A percentile compares a stretch with the other conserved stretches of the same genome.
These are phyloP conservation scores for Mollisiaceae sp. DNA, from an alignment of 2,329 filamentous ascomycete species.

Conservation along the genomic window DNA sequence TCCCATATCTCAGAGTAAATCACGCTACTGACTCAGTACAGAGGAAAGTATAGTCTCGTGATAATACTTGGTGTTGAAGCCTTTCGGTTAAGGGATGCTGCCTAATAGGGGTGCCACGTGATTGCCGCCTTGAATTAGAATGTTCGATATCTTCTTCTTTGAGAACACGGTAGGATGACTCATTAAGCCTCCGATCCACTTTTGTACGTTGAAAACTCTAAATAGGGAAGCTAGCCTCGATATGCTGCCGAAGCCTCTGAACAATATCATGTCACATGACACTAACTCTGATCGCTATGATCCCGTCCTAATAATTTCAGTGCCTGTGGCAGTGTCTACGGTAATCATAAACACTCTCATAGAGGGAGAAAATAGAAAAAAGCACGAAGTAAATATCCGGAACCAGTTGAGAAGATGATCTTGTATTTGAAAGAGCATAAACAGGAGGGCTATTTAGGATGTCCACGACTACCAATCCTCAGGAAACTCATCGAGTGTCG, in stretches of 20 bases:
- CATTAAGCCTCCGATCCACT: not conserved
- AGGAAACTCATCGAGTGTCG: too few relatives aligned
- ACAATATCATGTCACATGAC: not conserved
- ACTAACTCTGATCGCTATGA: too few relatives aligned
- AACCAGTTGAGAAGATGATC: too few relatives aligned
- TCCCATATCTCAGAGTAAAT: not conserved
- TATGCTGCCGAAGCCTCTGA: not conserved
- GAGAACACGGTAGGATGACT: not conserved
- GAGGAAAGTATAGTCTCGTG: not conserved
- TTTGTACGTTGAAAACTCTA: not conserved
- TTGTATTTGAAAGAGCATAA: too few relatives aligned
- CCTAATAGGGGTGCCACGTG: slow-evolving; percentile 4
- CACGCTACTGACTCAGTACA: not conserved
- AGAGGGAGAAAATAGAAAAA: too few relatives aligned
- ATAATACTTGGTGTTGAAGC: not conserved
- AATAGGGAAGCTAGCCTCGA: not conserved
- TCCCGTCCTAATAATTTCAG: too few relatives aligned
- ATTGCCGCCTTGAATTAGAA: not conserved
- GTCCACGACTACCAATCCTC: too few relatives aligned
- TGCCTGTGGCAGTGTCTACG: too few relatives aligned
- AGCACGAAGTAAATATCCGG: too few relatives aligned
- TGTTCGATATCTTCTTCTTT: slow-evolving; percentile 6
- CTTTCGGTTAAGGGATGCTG: not conserved
- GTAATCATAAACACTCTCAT: too few relatives aligned
- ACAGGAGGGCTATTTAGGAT: too few relatives aligned